Conservation (phyloP, 1,284 basidiomycete genomes). For the Puccinia horiana region DNA sequence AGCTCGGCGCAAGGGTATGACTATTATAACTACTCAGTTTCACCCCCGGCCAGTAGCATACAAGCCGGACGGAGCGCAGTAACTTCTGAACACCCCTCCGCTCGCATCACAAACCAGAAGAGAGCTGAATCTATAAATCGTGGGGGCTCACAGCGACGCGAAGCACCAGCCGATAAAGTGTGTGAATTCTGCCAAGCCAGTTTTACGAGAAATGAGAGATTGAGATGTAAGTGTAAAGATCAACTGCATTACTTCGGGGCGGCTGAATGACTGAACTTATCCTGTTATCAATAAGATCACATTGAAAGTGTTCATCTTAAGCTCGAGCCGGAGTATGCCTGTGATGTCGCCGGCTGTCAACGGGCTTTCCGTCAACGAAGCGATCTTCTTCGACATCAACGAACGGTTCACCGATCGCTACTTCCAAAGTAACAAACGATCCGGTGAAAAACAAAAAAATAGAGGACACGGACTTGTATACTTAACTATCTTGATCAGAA, state of each 20-base stretch:
- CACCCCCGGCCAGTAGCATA: background rate
- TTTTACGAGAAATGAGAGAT: constrained; percentile 48
- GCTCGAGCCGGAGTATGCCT: constrained; percentile 26
- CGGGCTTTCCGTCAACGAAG: constrained; percentile 40
- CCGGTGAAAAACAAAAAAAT: background rate
- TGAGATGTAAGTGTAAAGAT: constrained; percentile 29
- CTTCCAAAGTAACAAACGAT: background rate
- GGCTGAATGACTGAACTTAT: background rate
- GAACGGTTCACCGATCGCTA: constrained; percentile 36
- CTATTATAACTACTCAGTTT: background rate
- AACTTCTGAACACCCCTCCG: background rate
- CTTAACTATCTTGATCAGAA: too few species aligned
- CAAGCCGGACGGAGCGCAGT: background rate
- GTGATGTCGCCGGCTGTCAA: constrained; percentile 38
- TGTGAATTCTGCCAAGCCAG: constrained; percentile 22
- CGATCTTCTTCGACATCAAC: constrained; percentile 41
- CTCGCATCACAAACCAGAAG: constrained; percentile 38
- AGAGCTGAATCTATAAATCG: constrained; percentile 33
- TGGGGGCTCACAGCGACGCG: constrained; percentile 18
- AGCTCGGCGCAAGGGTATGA: background rate
- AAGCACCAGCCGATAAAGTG: constrained; percentile 35
- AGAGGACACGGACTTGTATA: background rate
- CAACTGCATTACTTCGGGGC: background rate
- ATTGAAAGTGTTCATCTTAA: constrained; percentile 30
- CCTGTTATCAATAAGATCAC: constrained; percentile 20